Evolutionary conservation across 2,329 filamentous ascomycete genomes (phyloP).

Genomic region (Pseudogymnoascus sp.): DNA sequence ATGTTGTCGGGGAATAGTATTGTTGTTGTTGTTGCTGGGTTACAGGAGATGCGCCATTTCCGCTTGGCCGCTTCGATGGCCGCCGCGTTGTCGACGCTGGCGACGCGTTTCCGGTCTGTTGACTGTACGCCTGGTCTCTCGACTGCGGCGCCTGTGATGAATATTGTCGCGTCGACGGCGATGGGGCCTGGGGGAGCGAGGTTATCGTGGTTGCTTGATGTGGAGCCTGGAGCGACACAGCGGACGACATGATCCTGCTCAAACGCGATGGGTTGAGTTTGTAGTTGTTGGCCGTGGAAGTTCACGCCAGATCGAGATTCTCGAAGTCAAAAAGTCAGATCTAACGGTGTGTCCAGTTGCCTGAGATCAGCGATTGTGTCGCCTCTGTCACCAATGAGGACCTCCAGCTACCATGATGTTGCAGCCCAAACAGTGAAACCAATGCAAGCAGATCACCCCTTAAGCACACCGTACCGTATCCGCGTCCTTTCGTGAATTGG

Average conservation of each 20-base stretch:
- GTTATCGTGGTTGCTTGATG: conserved; percentile 42
- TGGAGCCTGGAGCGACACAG: conserved; percentile 52
- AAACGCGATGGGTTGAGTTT: background rate
- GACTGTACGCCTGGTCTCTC: conserved; percentile 45
- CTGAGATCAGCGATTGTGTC: conserved; percentile 19
- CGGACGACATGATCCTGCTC: conserved; percentile 49
- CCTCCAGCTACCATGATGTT: conserved; percentile 38
- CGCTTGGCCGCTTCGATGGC: conserved; percentile 45
- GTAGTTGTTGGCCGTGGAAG: background rate
- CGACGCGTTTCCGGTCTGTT: conserved; percentile 32
- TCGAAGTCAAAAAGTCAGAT: background rate
- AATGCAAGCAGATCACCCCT: background rate
- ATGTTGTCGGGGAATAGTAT: conserved; percentile 21
- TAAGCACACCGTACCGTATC: background rate
- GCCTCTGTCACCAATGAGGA: conserved; percentile 32
- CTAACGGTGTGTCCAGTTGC: background rate
- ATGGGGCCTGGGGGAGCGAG: conserved; percentile 39
- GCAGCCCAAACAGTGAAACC: conserved; percentile 7
- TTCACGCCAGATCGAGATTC: background rate
- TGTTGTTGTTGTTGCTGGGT: conserved; percentile 20
- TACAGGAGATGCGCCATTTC: conserved; percentile 34
- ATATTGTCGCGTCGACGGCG: conserved; percentile 44
- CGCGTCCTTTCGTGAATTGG: background rate
- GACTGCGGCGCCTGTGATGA: conserved; percentile 44
- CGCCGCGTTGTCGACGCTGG: conserved; percentile 42